Evolutionary conservation across 2,329 filamentous ascomycete species (phyloP), one percentile per base, ranked within the genome.

Genomic region (Rutstroemia sydowiana): DNA sequence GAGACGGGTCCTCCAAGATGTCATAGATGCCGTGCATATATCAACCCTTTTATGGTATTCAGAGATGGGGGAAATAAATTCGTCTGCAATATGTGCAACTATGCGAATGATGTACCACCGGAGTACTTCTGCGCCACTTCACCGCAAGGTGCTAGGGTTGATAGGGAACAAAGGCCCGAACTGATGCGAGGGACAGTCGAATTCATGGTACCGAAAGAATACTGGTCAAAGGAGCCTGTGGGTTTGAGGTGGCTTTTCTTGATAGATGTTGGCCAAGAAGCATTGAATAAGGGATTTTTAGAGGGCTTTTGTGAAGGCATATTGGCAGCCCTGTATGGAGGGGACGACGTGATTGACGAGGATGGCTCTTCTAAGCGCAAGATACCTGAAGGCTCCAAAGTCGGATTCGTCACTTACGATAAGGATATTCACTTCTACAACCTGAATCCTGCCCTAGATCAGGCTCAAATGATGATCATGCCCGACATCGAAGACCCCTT

Each of bases 41-140:
- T 98, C 72, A 98, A 98, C 66, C 93, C 93, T 1, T 98, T 98
- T 68, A 97, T 98, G 93, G 87, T 91, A 66, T 98, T 98, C 76
- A 81, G 87, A 54, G 85, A 87, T 14, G 92, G 92, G 34, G 93
- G 93, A 52, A 95, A 92, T 72, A 95, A 95, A 68, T 95, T 95
- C 67, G 89, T 95, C 48, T 98, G 93, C 74, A 98, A 98, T 66
- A 88, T 98, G 71, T 98, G 93, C 73, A 93, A 87, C 20, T 95
- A 97, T 68, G 90, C 93, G 45, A 98, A 97, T 67, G 93, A 98
- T 65, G 95, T 95, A 0, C 75, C 89, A 0, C 72, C 87, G 1
- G 92, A 96, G 66, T 98, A 98, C 70, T 98, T 95, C 68, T 87
- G 88, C 50, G 91, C 93, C 16, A 89, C 88, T 23, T 92, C 88